Conservation (phyloP, 1,284 basidiomycete genomes). For the Vanrija sp. region DNA sequence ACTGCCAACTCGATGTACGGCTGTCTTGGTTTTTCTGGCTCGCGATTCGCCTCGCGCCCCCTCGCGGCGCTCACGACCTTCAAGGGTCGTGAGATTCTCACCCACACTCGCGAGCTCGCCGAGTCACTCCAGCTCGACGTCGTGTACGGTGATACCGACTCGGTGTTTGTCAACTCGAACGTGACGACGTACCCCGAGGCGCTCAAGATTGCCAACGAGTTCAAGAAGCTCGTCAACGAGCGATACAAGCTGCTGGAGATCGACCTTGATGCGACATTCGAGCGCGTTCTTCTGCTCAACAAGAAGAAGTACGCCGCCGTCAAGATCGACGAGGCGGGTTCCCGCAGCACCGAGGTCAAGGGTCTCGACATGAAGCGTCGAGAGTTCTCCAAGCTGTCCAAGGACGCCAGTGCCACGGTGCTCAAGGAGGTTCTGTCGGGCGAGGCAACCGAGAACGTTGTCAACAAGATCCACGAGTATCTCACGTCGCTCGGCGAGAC, state of each 20-base stretch:
- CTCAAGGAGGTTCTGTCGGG: conserved; percentile 89
- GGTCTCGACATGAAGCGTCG: conserved; percentile 98
- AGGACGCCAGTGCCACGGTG: conserved; percentile 84
- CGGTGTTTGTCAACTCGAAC: conserved; percentile 97
- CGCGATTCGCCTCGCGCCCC: conserved; percentile 93
- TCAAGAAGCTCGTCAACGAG: conserved; percentile 96
- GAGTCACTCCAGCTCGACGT: conserved; percentile 88
- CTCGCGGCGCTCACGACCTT: conserved; percentile 94
- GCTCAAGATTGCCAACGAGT: conserved; percentile 81
- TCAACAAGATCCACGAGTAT: conserved; percentile 91
- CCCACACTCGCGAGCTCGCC: conserved; percentile 86
- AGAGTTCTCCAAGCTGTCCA: conserved; percentile 90
- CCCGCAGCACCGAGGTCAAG: conserved; percentile 83
- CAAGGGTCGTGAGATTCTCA: conserved; percentile 97
- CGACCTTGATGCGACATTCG: conserved; percentile 91
- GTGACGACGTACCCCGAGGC: conserved; percentile 83
- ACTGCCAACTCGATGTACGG: conserved; percentile 99
- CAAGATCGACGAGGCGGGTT: conserved; percentile 76
- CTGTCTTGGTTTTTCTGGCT: conserved; percentile 96
- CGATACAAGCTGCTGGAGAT: conserved; percentile 94
- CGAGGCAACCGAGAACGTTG: conserved; percentile 81
- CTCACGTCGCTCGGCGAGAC: conserved; percentile 68
- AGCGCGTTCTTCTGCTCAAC: conserved; percentile 86
- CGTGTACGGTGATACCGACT: conserved; percentile 98
- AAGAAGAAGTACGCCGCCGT: conserved; percentile 99